These are phyloP conservation scores for Scheffersomyces titani DNA, from an alignment of 1,139 yeast genomes.

Conservation along the genomic window DNA sequence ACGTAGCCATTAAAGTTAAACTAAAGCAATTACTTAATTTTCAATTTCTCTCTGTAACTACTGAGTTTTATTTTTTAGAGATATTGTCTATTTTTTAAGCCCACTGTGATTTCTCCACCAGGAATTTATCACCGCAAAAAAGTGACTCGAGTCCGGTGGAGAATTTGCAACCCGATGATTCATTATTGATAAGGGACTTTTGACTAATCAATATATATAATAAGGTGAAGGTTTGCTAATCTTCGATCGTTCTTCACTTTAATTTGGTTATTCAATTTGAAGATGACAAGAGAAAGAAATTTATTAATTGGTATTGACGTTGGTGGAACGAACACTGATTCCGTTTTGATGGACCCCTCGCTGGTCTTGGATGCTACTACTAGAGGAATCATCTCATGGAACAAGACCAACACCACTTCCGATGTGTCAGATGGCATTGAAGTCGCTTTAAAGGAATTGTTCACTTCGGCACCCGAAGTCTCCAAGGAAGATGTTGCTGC, in stretches of 20 bases:
- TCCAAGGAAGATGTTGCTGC: conserved; percentile 25
- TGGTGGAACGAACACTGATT: conserved; percentile 52
- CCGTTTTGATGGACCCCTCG: conserved; percentile 41
- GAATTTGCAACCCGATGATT: neutral
- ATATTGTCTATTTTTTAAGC: neutral
- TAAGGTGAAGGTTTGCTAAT: neutral
- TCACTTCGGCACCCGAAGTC: conserved; percentile 6
- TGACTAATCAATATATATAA: neutral
- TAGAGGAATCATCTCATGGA: conserved; percentile 38
- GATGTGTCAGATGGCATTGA: conserved; percentile 46
- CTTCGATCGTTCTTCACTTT: neutral
- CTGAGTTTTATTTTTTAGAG: neutral
- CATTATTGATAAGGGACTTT: neutral
- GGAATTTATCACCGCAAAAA: neutral
- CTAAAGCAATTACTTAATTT: too few species aligned
- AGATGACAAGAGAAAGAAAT: neutral
- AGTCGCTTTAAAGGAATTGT: conserved; percentile 30
- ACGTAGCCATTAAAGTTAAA: too few species aligned
- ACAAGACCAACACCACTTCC: conserved; percentile 42
- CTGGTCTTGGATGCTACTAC: conserved; percentile 12
- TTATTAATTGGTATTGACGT: conserved; percentile 44
- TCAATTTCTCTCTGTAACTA: neutral
- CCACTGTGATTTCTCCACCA: neutral
- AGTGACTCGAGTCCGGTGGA: neutral
- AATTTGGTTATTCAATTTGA: neutral